Base-by-base conservation (phyloP, 768 basidiomycete genomes). In the Phylloporus rhodoxanthus region DNA sequence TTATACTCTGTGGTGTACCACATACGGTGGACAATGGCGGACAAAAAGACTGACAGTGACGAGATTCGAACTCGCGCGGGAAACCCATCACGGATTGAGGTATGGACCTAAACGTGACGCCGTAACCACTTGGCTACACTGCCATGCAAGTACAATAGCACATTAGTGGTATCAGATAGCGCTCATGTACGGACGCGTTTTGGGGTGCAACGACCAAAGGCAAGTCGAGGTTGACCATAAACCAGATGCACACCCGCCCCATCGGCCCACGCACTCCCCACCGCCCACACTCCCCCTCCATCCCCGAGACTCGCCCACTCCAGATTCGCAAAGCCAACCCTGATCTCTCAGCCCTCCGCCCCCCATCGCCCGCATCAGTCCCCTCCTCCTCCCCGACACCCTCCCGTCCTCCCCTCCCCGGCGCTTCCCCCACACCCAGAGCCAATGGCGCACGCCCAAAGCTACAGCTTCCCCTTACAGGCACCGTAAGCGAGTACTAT, bases 101-200 rank as follows among this genome's bases (percentile, higher is more conserved):
- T 44, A 36, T 34, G 36, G 47, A 67, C 75, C 75, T 76, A 76
- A 76, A 76, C 75, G 75, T 76, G 75, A 76, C 75, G 75, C 75
- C 75, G 73, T 76, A 76, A 76, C 75, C 75, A 76, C 75, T 76
- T 75, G 75, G 75, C 75, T 75, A 76, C 75, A 76, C 72, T 76
- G 73, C 75, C 75, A 39, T 67, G 21, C 3, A 0, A 8, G 25
- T 5, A 2, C 0, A 0, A 0, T 0, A 2, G 1, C 1, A 26
- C 11, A 5, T 0, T 0, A 1, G 38, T 37, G 34, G 23, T 36
- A 58, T 47, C 23, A 29, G 43, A 23, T 21, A 26, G 13, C 15
- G 2, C 14, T 28, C 17, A 14, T 50, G 9, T 48, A 41, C 52
- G 38, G 52, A 57, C 47, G 56, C 39, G 57, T 50, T 32, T 41